phyloP scores from a whole-genome alignment of 163 green algal genomes.

The Picocystis sp. region DNA sequence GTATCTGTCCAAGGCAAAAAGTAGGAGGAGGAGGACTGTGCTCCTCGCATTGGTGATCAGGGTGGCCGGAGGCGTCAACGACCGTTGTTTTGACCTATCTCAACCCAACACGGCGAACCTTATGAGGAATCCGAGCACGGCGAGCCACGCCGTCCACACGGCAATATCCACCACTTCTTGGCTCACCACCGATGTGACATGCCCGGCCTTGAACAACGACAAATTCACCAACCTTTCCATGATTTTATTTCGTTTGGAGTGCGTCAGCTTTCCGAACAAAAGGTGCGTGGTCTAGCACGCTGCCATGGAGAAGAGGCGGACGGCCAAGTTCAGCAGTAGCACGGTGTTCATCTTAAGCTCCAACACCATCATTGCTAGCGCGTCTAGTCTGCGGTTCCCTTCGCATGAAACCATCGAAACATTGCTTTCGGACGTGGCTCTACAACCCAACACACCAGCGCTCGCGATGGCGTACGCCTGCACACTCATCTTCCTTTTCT shows the following conservation, averaged over 20 bases:
- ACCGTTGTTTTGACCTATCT: slow-evolving; percentile 6
- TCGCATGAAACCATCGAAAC: too few relatives aligned
- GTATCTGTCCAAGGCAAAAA: slow-evolving; percentile 8
- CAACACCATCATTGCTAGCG: too few relatives aligned
- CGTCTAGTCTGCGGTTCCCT: too few relatives aligned
- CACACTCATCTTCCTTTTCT: too few relatives aligned
- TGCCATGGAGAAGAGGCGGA: too few relatives aligned
- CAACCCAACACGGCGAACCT: slow-evolving; percentile 6
- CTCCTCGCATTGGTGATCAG: not conserved
- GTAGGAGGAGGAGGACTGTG: slow-evolving; percentile 1
- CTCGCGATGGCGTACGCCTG: too few relatives aligned
- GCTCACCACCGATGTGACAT: not conserved
- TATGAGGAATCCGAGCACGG: slow-evolving; percentile 3
- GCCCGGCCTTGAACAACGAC: not conserved
- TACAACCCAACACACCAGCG: too few relatives aligned
- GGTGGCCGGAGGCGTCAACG: slow-evolving; percentile 1
- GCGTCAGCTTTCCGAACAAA: not conserved
- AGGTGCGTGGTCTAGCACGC: too few relatives aligned
- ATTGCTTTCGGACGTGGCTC: too few relatives aligned
- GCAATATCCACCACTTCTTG: not conserved
- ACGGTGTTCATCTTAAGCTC: too few relatives aligned
- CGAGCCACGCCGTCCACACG: slow-evolving; percentile 4
- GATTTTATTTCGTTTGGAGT: slow-evolving; percentile 4
- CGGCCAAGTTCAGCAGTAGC: too few relatives aligned
- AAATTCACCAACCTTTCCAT: not conserved